These are phyloP conservation scores for Lepiota brunneoincarnata DNA, from an alignment of 768 basidiomycete genomes.

Conservation along the genomic window DNA sequence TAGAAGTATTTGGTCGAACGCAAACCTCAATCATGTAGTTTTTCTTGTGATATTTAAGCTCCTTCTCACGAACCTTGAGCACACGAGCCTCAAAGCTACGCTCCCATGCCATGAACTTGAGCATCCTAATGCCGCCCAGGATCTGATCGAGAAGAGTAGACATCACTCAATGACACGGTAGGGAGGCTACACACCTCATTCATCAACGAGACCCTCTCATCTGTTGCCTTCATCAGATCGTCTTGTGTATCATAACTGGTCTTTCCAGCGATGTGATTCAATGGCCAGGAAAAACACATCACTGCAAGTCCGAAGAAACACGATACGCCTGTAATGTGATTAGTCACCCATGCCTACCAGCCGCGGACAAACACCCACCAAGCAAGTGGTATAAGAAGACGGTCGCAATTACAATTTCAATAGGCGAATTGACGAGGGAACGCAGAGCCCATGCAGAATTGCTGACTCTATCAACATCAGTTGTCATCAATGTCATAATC, in stretches of 20 bases:
- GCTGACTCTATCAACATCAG: constrained; percentile 86
- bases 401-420: constrained; percentile 74
- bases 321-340: constrained; percentile 46
- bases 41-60: constrained; percentile 79
- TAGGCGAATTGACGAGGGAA: constrained; percentile 76
- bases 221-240: constrained; percentile 89
- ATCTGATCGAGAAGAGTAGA: constrained; percentile 41
- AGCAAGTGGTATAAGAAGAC: constrained; percentile 76
- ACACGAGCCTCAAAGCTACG: constrained; percentile 82
- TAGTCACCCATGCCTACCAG: background rate
- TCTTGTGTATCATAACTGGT: constrained; percentile 70
- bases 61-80: constrained; percentile 69
- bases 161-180: background rate
- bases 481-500: constrained; percentile 96
- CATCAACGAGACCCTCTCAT: constrained; percentile 89
- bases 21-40: constrained; percentile 84
- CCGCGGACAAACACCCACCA: constrained; percentile 38
- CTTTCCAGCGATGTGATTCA: constrained; percentile 85
- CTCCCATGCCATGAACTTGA: constrained; percentile 97
- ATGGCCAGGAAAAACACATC: constrained; percentile 64
- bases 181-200: constrained; percentile 53
- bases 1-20: background rate
- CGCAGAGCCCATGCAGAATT: constrained; percentile 82
- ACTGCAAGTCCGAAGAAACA: constrained; percentile 77
- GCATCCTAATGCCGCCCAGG: constrained; percentile 86